Evolutionary conservation across 306 rosid genomes (phyloP), one percentile per base, ranked within the genome.

Genomic region (Crataegus laevigata): DNA sequence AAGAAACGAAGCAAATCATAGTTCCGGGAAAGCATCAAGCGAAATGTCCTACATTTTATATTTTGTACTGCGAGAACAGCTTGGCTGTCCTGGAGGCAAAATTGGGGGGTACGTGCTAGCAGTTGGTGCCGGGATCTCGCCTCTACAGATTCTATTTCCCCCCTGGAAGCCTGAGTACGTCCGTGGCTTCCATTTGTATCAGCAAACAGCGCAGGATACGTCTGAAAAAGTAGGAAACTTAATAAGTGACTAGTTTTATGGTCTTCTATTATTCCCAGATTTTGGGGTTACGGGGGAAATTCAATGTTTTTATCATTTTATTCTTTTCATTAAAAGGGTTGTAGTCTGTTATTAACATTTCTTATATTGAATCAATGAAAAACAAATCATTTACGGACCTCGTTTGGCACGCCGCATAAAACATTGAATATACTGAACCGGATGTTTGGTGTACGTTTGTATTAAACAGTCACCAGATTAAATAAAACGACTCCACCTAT

Each of bases 1-100:
- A 96, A 96, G 88, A 96, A 96, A 82, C 85, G 99, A 96, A 92
- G 98, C 88, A 96, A 96, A 80, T 91, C 86, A 93, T 79, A 55
- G 77, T 66, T 70, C 66, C 65, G 68, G 79, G 78, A 74, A 77
- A 82, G 77, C 67, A 84, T 9, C 18, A 69, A 50, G 50, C 17
- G 84, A 76, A 78, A 59, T 66, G 73, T 84, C 86, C 75, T 58
- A 68, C 61, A 74, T 84, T 64, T 78, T 75, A 83, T 50, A 67
- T 78, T 77, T 69, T 73, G 61, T 73, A 62, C 77, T 67, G 82
- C 36, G 10, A 34, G 50, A 74, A 72, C 75, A 78, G 72, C 82
- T 45, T 78, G 66, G 79, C 81, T 69, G 69, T 73, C 72, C 74
- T 61, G 70, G 87, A 80, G 82, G 84, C 81, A 70, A 73, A 78